Evolutionary conservation across 31 red algal genomes (phyloP), one percentile per base, ranked within the genome.

Genomic region (Endocladia muricata): DNA sequence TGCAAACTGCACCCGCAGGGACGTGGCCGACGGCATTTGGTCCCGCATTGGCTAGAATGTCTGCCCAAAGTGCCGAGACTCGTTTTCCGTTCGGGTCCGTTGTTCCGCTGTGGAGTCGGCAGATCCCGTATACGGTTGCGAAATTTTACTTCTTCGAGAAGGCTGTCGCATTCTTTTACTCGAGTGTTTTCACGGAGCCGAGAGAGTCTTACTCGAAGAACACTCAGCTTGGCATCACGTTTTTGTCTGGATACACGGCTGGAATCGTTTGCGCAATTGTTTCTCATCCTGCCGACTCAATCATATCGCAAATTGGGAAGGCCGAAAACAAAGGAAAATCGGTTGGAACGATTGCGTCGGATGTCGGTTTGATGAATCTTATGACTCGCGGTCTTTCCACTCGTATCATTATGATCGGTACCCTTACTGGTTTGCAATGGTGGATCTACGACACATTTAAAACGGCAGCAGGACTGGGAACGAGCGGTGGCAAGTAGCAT

Each of bases 111-210:
- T 89, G 88, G 76, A 73, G 71, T 33, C 82, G 89, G 8, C 95
- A 98, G 84, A 91, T 98, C 54, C 95, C 95, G 19, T 98, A 98
- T 69, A 98, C 95, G 9, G 85, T 98, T 52, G 87, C 86, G 72
- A 98, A 98, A 59, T 98, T 98, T 74, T 89, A 82, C 61, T 85
- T 94, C 59, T 98, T 98, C 78, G 90, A 98, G 61, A 90, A 93
- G 80, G 66, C 74, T 19, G 83, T 87, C 30, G 15, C 37, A 22
- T 34, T 82, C 1, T 86, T 93, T 58, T 93, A 93, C 72, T 58
- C 75, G 1, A 43, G 67, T 40, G 77, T 93, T 39, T 93, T 93
- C 66, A 86, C 82, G 9, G 70, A 79, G 59, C 82, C 90, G 6
- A 82, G 84, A 47, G 76, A 91, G 58, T 84, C 77, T 22, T 88